Evolutionary conservation across 768 basidiomycete genomes (phyloP).

Genomic region (Termitomyces sp.): DNA sequence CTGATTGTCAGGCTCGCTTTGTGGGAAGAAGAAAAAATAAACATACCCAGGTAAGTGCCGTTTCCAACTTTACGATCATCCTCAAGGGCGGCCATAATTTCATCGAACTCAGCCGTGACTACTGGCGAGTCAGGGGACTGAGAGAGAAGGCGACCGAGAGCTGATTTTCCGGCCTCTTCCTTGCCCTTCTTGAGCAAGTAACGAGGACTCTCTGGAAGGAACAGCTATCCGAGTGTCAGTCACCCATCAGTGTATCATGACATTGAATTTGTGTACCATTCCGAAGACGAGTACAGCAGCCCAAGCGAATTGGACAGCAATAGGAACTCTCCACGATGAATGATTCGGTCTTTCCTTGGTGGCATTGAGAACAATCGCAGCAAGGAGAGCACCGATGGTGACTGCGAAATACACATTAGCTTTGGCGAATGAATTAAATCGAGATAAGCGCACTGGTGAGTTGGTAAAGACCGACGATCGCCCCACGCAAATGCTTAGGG

Average conservation of each 20-base stretch:
- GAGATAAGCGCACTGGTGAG: constrained; percentile 16
- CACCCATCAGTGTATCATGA: background rate
- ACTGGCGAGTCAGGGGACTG: constrained; percentile 39
- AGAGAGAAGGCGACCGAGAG: constrained; percentile 63
- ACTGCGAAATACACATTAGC: constrained; percentile 55
- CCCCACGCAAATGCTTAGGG: constrained; percentile 75
- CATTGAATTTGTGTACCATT: constrained; percentile 29
- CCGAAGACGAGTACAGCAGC: constrained; percentile 64
- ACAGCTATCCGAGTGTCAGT: constrained; percentile 2
- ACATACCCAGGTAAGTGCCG: constrained; percentile 42
- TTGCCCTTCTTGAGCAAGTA: constrained; percentile 67
- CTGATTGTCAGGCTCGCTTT: background rate
- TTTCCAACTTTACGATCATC: constrained; percentile 57
- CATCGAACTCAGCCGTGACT: constrained; percentile 46
- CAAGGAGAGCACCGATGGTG: constrained; percentile 73
- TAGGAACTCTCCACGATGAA: constrained; percentile 50
- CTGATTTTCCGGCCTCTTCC: constrained; percentile 47
- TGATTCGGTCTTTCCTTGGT: constrained; percentile 47
- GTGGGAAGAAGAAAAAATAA: background rate
- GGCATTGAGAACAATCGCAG: constrained; percentile 60
- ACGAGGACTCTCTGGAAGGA: constrained; percentile 51
- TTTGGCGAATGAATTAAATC: constrained; percentile 13
- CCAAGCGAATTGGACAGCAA: constrained; percentile 77
- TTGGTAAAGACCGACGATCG: constrained; percentile 44
- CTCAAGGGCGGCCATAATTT: constrained; percentile 49